Conservation (phyloP, 306 rosid species). For the Cucumis melo region DNA sequence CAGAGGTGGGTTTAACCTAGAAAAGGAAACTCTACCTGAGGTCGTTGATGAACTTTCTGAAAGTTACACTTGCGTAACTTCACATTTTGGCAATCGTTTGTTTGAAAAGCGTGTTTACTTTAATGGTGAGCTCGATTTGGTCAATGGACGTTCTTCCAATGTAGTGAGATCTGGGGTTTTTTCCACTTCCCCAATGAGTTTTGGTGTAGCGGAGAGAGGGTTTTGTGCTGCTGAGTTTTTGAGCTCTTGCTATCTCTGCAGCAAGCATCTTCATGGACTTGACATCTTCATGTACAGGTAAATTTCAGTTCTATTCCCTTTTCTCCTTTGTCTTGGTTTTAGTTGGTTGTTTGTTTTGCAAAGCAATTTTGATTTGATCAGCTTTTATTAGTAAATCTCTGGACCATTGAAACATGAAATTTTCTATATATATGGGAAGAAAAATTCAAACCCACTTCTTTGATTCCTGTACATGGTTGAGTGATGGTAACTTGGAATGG, state of each 20-base stretch:
- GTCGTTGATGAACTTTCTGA: slow-evolving; percentile 31
- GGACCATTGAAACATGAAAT: background rate
- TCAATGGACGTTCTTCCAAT: background rate
- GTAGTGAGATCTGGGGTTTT: slow-evolving; percentile 26
- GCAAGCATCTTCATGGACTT: slow-evolving; percentile 48
- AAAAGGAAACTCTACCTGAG: slow-evolving; percentile 9
- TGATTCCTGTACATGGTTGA: background rate
- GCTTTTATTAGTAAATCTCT: background rate
- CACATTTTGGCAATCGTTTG: slow-evolving; percentile 26
- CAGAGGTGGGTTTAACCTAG: slow-evolving; percentile 18
- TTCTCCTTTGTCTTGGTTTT: background rate
- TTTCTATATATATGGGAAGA: background rate
- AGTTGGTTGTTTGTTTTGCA: background rate
- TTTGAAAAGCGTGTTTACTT: slow-evolving; percentile 26
- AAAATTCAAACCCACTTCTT: background rate
- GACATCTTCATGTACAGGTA: slow-evolving; percentile 88
- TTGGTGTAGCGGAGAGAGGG: slow-evolving; percentile 19
- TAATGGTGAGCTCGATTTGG: slow-evolving; percentile 20
- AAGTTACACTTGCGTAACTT: slow-evolving; percentile 47
- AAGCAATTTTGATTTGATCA: too few relatives aligned
- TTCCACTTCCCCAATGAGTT: slow-evolving; percentile 42
- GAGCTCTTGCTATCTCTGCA: slow-evolving; percentile 45
- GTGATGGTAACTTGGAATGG: background rate
- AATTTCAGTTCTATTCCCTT: background rate
- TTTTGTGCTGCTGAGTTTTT: slow-evolving; percentile 35